Evolutionary conservation across 768 basidiomycete species (phyloP), one percentile per base, ranked within the genome.

Genomic region (Leccinum variicolor): DNA sequence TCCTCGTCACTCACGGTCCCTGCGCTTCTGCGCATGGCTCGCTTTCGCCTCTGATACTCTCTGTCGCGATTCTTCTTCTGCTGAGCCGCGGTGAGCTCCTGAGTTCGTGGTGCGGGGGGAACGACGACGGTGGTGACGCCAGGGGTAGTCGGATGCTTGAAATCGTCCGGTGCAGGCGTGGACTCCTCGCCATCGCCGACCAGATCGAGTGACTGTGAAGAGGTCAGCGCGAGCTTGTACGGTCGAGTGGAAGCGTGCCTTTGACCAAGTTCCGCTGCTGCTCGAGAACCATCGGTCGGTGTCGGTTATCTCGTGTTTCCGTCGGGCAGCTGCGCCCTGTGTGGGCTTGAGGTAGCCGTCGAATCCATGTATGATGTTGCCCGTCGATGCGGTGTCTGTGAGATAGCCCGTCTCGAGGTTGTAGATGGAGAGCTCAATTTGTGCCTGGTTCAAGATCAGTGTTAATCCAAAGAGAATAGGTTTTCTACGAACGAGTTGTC

Each of bases 321-420:
- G 80, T 64, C 90, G 77, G 9, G 70, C 71, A 4, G 72, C 71
- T 19, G 72, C 71, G 7, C 81, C 84, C 9, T 81, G 77, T 1
- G 81, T 81, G 57, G 86, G 87, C 73, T 93, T 94, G 57, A 93
- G 81, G 68, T 92, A 94, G 43, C 86, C 85, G 54, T 93, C 92
- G 62, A 93, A 93, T 4, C 92, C 92, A 64, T 87, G 87, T 36
- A 94, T 87, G 53, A 94, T 92, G 63, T 94, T 93, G 29, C 92
- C 92, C 17, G 91, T 90, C 64, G 84, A 86, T 1, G 86, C 83
- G 1, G 92, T 92, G 53, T 94, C 92, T 7, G 84, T 82, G 34
- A 94, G 76, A 71, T 93, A 94, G 4, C 79, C 74, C 9, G 82
- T 83, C 70, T 94, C 92, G 26, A 90, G 77, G 59, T 83, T 85